Evolutionary conservation across 2,329 filamentous ascomycete genomes (phyloP), one percentile per base, ranked within the genome.

Genomic region (Xylariomycetidae sp.): DNA sequence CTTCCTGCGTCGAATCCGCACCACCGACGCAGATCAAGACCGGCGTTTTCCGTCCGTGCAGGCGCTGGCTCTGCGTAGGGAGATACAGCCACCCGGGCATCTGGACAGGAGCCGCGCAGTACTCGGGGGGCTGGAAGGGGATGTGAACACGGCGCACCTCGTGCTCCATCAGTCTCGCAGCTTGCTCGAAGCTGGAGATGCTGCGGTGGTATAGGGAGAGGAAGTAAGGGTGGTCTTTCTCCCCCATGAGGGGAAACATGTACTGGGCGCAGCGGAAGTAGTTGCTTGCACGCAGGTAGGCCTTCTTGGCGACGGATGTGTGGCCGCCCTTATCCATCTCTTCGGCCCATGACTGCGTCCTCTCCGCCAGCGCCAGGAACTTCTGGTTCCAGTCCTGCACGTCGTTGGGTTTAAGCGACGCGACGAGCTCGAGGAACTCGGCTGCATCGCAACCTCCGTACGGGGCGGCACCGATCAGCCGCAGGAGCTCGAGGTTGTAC

Each of bases 1-100:
- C 59, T 34, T 62, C 59, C 27, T 56, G 45, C 1, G 33, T 49
- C 1, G 54, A 51, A 27, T 62, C 59, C 6, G 33, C 45, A 4
- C 59, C 59, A 13, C 45, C 50, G 5, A 19, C 34, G 29, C 49
- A 46, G 11, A 61, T 14, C 11, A 59, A 27, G 18, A 57, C 29
- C 2, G 55, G 53, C 3, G 39, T 45, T 34, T 53, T 56, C n/a
- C n/a, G n/a, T 17, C 45, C 40, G 2, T 18, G 46, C 17, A 16
- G 40, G 30, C 23, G 35, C 42, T 16, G n/a, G 10, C 8, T 33
- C 12, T 4, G 35, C 13, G 4, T 49, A 1, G 59, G 54, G 3
- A 57, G 34, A 38, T 49, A 54, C 7, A 58, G 37, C 14, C 48
- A 49, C 1, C 37, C 57, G 6, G 56, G 47, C 11, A 58, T 32